Evolutionary conservation across 176 grass and related monocot genomes (phyloP).

Genomic region (Thinopyrum elongatum): DNA sequence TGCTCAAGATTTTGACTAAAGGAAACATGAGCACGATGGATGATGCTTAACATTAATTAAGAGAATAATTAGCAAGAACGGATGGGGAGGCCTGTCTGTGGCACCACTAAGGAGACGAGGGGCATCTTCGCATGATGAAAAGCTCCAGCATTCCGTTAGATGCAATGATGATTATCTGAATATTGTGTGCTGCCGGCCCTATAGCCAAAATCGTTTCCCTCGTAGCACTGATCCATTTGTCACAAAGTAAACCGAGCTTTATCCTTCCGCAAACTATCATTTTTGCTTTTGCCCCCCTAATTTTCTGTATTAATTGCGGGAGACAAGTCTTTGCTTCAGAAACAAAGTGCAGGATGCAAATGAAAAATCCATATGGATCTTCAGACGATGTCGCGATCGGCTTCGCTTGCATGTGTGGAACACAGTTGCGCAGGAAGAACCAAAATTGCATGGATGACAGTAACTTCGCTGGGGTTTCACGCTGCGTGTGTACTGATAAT

Average conservation of each 20-base stretch:
- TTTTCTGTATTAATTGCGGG: background rate
- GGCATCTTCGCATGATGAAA: background rate
- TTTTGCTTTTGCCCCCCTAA: background rate
- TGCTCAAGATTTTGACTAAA: slow-evolving; percentile 5
- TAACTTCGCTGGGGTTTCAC: background rate
- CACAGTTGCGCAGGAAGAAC: background rate
- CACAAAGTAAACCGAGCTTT: background rate
- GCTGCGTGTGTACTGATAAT: background rate
- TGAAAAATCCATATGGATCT: background rate
- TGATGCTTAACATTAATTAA: slow-evolving; percentile 24
- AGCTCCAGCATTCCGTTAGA: slow-evolving; percentile 16
- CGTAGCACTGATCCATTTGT: background rate
- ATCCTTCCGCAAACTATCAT: background rate
- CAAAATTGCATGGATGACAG: background rate
- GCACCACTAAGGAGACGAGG: slow-evolving; percentile 10
- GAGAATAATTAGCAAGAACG: background rate
- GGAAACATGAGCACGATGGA: slow-evolving; percentile 4
- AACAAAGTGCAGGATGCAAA: background rate
- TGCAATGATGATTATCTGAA: background rate
- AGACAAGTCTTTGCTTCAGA: background rate
- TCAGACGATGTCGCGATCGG: background rate
- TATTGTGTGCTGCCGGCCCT: background rate
- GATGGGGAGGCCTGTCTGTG: background rate
- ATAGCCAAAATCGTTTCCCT: background rate
- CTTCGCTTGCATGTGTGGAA: background rate